Base-by-base conservation (phyloP, 2,329 filamentous ascomycete species). In the Colletotrichum gloeosporioides region DNA sequence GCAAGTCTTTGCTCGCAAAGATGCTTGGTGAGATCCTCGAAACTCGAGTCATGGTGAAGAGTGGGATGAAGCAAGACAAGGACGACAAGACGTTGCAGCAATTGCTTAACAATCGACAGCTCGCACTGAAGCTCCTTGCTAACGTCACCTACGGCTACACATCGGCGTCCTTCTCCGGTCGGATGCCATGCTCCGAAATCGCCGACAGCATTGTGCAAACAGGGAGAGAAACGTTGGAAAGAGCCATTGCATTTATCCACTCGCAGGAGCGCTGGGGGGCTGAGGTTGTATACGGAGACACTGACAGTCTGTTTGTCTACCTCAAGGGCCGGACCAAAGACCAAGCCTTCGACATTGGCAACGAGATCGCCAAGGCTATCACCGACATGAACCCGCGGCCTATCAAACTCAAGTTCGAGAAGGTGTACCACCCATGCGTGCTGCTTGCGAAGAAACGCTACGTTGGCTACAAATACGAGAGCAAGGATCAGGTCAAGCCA, bases 81-180 rank as follows among this genome's bases (percentile, higher is more conserved):
- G 93, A 96, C 73, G 96, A 99, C 86, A 96, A 92, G 83, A 91
- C 92, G 0, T 86, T 99, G 18, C 96, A 99, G 81, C 93, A 94
- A 77, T 90, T 99, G 15, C 88, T 99, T 22, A 98, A 99, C 86
- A 98, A 98, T 83, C 90, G 97, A 81, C 97, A 99, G 80, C 88
- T 99, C 5, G 97, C 97, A 0, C 90, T 99, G 31, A 99, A 99
- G 83, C 89, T 99, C 8, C 95, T 99, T 53, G 97, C 97, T n/a
- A 99, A 99, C 80, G 97, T 99, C 79, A 99, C 97, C 0, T 99
- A 99, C 81, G 97, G 97, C 13, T 99, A 99, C 85, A 97, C 97
- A 0, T 99, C 97, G 4, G 97, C 97, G 0, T 98, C 95, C 0
- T 99, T 98, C 84, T 99, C 96, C 0, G 97, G 97, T 0, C 92